Base-by-base conservation (phyloP, 495 filamentous ascomycete species). In the Aspergillus taichungensis region DNA sequence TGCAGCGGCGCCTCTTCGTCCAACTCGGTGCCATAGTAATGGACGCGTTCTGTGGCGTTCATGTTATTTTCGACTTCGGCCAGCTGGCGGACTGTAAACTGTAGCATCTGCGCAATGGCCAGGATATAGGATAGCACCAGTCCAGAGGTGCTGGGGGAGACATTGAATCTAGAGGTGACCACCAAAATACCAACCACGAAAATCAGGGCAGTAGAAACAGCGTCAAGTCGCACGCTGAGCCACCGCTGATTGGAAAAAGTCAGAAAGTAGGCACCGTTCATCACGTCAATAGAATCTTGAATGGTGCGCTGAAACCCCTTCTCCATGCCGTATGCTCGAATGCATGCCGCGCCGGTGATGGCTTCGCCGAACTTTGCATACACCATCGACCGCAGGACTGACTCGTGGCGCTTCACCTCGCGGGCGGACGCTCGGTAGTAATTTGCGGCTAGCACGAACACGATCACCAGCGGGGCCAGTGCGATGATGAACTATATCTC, bases 181-280 rank as follows among this genome's bases (percentile, higher is more conserved):
- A 97, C 91, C 35, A 97, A 69, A 45, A 96, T 88, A 40, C 88
- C 87, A 2, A 82, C 87, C 1, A 84, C 85, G 50, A 96, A 88
- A 3, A 95, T 88, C 5, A 96, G 61, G 8, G 79, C 50, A 50
- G 84, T 90, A 1, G 88, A 85, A 40, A 96, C 87, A 27, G 77
- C 70, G 58, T 97, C 92, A 1, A 97, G 74, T 6, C 92, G 80
- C 3, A 89, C 69, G 13, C 81, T 84, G 12, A 96, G 74, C 91
- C 91, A 97, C 39, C 92, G 75, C 59, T 96, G 91, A 53, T 96
- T 95, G 7, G 86, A 84, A 52, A 88, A 96, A 3, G 91, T 96
- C 11, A 97, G 69, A 64, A 85, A 97, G 59, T 95, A 96, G 8
- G 92, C 92, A 14, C 84, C 77, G 60, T 96, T 80, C 90, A 97